Conservation (phyloP, 163 green algal species). For the Scenedesmus sp. region DNA sequence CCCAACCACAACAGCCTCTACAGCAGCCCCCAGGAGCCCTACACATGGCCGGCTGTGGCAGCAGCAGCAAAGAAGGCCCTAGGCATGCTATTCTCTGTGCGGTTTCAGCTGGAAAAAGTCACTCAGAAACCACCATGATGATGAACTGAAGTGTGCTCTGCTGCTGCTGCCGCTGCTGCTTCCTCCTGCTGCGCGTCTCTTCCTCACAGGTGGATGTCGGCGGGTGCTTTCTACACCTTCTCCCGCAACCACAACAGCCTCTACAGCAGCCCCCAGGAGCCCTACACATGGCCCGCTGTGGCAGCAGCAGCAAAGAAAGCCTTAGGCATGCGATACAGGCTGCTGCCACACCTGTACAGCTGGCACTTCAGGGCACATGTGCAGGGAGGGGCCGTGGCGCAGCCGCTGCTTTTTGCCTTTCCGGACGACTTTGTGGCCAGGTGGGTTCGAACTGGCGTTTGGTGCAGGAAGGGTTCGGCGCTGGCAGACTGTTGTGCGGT, state of each 20-base stretch:
- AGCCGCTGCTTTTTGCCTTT: conserved; percentile 29
- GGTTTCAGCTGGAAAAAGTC: no score
- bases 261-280: conserved; percentile 64
- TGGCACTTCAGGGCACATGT: conserved; percentile 7
- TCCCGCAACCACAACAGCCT: conserved; percentile 66
- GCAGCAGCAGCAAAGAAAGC: conserved; percentile 55
- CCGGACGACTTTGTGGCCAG: conserved; percentile 33
- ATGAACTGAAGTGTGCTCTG: neutral
- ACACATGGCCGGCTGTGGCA: conserved; percentile 60
- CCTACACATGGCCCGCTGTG: conserved; percentile 62
- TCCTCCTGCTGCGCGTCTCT: neutral
- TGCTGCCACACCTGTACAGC: conserved; percentile 47
- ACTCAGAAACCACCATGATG: neutral
- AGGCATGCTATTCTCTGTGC: conserved; percentile 58
- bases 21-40: conserved; percentile 65
- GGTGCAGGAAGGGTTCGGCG: neutral
- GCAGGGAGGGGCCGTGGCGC: conserved; percentile 22
- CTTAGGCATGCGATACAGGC: conserved; percentile 65
- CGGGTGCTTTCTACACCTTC: conserved; percentile 43
- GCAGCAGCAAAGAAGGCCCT: conserved; percentile 59
- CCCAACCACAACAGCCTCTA: conserved; percentile 65
- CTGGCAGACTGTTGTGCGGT: neutral
- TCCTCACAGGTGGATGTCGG: conserved; percentile 21
- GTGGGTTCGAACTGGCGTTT: neutral
- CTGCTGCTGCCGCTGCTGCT: neutral